phyloP scores from a whole-genome alignment of 495 filamentous ascomycete species.

The Aspergillus saccharolyticus region DNA sequence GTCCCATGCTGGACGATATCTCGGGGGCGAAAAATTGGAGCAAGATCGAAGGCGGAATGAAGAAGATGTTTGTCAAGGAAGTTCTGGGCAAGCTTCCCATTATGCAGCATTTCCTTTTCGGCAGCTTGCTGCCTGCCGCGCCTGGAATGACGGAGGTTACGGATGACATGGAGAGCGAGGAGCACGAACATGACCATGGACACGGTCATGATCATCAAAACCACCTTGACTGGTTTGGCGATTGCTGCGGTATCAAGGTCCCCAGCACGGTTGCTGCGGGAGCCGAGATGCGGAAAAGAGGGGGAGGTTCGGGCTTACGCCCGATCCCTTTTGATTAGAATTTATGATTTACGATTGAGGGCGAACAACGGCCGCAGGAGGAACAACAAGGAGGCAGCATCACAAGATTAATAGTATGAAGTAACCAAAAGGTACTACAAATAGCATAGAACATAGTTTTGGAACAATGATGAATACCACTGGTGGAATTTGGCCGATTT shows the following conservation, averaged over 20 bases:
- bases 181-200: slow-evolving; percentile 56
- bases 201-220: slow-evolving; percentile 53
- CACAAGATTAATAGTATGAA: background rate
- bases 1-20: slow-evolving; percentile 97
- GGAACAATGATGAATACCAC: background rate
- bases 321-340: slow-evolving; percentile 88
- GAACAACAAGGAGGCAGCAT: background rate
- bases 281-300: slow-evolving; percentile 76
- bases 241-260: slow-evolving; percentile 98
- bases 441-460: background rate
- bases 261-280: slow-evolving; percentile 87
- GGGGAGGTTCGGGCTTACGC: slow-evolving; percentile 58
- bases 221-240: slow-evolving; percentile 68
- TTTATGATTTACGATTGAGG: background rate
- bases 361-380: background rate
- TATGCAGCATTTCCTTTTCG: slow-evolving; percentile 98
- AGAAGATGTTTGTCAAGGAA: slow-evolving; percentile 91
- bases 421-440: too few relatives aligned
- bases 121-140: slow-evolving; percentile 69
- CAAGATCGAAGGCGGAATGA: slow-evolving; percentile 93
- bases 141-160: slow-evolving; percentile 66
- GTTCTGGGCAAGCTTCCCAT: slow-evolving; percentile 92
- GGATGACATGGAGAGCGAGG: slow-evolving; percentile 47
- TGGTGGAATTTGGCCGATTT: background rate
- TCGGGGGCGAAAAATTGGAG: slow-evolving; percentile 83